A percentile compares a stretch with the other conserved stretches of the same genome.
These are phyloP conservation scores for Termitomyces bulborhizus DNA, from an alignment of 768 basidiomycete species.

Conservation along the genomic window DNA sequence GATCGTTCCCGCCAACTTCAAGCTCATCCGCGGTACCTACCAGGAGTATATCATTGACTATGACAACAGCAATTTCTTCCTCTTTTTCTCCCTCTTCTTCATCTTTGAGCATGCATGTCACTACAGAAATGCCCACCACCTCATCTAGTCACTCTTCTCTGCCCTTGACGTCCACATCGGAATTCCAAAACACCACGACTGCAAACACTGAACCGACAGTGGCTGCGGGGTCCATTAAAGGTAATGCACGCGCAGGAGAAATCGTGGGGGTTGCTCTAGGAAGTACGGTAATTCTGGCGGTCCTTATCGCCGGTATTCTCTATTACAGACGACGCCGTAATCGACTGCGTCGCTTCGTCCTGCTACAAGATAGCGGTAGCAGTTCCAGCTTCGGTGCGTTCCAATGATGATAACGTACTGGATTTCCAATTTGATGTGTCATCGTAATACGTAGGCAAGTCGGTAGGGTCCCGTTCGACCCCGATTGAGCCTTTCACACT, in stretches of 20 bases:
- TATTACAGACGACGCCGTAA: neutral
- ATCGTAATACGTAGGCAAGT: neutral
- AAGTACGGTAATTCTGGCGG: neutral
- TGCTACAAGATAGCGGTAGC: neutral
- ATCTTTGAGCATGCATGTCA: neutral
- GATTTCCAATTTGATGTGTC: neutral
- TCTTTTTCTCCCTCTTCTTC: neutral
- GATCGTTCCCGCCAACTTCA: neutral
- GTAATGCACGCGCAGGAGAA: neutral
- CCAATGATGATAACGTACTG: neutral
- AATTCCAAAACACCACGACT: neutral
- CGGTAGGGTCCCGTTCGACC: neutral
- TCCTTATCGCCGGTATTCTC: neutral
- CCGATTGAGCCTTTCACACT: slow-evolving; percentile 1
- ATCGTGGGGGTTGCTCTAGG: neutral
- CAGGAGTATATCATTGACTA: neutral
- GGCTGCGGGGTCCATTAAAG: neutral
- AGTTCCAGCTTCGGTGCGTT: neutral
- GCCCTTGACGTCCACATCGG: neutral
- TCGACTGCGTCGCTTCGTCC: neutral
- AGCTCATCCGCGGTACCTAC: neutral
- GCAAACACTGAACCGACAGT: neutral
- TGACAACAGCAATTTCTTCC: too few relatives aligned
- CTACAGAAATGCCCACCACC: neutral
- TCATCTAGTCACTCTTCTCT: neutral